Evolutionary conservation across 75 land plant genomes (phyloP).

Genomic region (Selaginella moellendorffii): DNA sequence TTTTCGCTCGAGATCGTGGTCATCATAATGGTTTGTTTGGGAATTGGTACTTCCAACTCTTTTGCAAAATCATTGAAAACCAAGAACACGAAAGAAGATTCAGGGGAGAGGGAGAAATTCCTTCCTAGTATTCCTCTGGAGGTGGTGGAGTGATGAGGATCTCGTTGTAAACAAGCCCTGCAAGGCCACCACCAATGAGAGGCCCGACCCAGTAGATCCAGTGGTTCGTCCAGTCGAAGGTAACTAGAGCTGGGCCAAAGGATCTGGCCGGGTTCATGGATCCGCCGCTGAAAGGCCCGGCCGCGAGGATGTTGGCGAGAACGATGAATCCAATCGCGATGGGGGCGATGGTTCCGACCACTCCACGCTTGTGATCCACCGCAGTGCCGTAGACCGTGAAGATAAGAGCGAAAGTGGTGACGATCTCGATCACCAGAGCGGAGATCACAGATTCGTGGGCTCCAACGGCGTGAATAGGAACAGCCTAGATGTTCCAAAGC

Average conservation of each 20-base stretch:
- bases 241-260: conserved; percentile 47
- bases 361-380: background rate
- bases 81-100: no score
- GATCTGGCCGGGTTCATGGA: conserved; percentile 76
- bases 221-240: conserved; percentile 51
- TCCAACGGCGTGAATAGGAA: conserved; percentile 2
- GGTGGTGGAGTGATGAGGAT: conserved; percentile 14
- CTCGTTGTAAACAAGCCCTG: conserved; percentile 46
- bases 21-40: no score
- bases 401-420: conserved; percentile 1
- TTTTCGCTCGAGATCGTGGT: no score
- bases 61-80: no score
- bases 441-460: background rate
- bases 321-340: conserved; percentile 7
- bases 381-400: conserved; percentile 7
- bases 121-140: background rate
- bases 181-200: conserved; percentile 57
- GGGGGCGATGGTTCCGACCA: conserved; percentile 5
- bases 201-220: conserved; percentile 90
- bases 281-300: conserved; percentile 63
- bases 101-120: no score
- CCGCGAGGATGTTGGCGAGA: conserved; percentile 20
- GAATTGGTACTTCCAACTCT: no score
- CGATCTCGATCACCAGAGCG: background rate
- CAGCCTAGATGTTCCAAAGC: background rate